Evolutionary conservation across 768 basidiomycete species (phyloP).

Genomic region (Daedaleopsis nitida): DNA sequence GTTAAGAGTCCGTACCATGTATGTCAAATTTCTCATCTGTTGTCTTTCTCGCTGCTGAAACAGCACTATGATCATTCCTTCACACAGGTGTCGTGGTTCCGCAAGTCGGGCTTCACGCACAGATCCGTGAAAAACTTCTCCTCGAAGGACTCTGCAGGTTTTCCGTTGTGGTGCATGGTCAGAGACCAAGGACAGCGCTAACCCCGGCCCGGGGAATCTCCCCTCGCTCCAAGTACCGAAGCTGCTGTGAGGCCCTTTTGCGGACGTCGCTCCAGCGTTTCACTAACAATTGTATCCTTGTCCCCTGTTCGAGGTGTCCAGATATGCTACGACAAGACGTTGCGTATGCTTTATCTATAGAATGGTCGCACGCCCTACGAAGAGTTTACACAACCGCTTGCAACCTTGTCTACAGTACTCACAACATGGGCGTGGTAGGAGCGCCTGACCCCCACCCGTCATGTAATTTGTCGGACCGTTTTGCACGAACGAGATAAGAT

Average conservation of each 20-base stretch:
- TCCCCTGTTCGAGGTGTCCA: too few relatives aligned
- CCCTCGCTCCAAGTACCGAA: not conserved
- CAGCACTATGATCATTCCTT: not conserved
- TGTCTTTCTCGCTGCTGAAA: not conserved
- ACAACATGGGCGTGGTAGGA: too few relatives aligned
- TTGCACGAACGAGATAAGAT: too few relatives aligned
- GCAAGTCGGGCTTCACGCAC: conserved; percentile 19
- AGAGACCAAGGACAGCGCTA: conserved; percentile 11
- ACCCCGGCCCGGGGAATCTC: not conserved
- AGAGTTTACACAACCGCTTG: too few relatives aligned
- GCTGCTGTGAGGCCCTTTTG: not conserved
- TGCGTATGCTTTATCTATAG: too few relatives aligned
- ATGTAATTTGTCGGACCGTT: too few relatives aligned
- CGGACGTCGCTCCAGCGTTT: too few relatives aligned
- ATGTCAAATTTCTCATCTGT: not conserved
- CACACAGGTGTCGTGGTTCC: conserved; percentile 21
- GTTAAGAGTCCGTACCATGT: conserved; percentile 20
- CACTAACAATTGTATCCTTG: too few relatives aligned
- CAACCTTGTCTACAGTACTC: too few relatives aligned
- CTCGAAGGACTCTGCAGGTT: conserved; percentile 19
- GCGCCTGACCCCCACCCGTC: too few relatives aligned
- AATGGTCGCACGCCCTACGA: too few relatives aligned
- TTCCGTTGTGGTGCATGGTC: conserved; percentile 25
- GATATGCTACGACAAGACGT: too few relatives aligned
- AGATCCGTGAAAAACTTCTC: conserved; percentile 23